Conservation (phyloP, 495 filamentous ascomycete species). For the Xylaria cubensis region DNA sequence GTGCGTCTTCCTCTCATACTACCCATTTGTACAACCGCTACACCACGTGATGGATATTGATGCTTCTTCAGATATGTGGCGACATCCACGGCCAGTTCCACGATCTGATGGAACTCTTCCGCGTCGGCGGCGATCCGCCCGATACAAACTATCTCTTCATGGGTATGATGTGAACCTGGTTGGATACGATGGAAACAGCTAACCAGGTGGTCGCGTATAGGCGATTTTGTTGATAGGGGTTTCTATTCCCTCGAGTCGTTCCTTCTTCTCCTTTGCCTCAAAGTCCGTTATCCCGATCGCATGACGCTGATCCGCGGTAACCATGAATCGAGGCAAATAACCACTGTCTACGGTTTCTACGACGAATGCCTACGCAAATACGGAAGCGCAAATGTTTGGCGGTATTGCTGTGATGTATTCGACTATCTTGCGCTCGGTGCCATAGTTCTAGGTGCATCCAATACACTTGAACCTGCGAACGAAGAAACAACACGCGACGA, state of each 20-base stretch:
- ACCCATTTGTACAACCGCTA: not conserved
- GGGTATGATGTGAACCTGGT: slow-evolving; percentile 57
- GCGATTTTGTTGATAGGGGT: slow-evolving; percentile 97
- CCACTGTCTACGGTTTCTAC: slow-evolving; percentile 98
- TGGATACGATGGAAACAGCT: slow-evolving; percentile 21
- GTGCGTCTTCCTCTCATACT: slow-evolving; percentile 44
- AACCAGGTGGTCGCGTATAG: slow-evolving; percentile 43
- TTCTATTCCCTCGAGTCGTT: slow-evolving; percentile 98
- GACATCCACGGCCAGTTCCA: slow-evolving; percentile 99
- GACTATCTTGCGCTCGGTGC: slow-evolving; percentile 97
- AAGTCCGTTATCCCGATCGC: slow-evolving; percentile 96
- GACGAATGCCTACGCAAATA: slow-evolving; percentile 98
- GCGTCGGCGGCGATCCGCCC: slow-evolving; percentile 92
- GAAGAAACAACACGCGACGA: slow-evolving; percentile 66
- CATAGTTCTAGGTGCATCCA: slow-evolving; percentile 87
- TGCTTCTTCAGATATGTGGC: slow-evolving; percentile 76
- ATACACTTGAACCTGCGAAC: slow-evolving; percentile 64
- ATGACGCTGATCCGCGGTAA: slow-evolving; percentile 98
- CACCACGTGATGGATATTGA: slow-evolving; percentile 18
- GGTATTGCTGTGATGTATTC: slow-evolving; percentile 98
- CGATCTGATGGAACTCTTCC: slow-evolving; percentile 97
- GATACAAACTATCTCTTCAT: slow-evolving; percentile 99
- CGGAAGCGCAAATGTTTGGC: slow-evolving; percentile 96
- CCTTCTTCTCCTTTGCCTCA: slow-evolving; percentile 90
- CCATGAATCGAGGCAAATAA: slow-evolving; percentile 97